Evolutionary conservation across 2,329 filamentous ascomycete species (phyloP).

Genomic region (Penicillium thymicola): DNA sequence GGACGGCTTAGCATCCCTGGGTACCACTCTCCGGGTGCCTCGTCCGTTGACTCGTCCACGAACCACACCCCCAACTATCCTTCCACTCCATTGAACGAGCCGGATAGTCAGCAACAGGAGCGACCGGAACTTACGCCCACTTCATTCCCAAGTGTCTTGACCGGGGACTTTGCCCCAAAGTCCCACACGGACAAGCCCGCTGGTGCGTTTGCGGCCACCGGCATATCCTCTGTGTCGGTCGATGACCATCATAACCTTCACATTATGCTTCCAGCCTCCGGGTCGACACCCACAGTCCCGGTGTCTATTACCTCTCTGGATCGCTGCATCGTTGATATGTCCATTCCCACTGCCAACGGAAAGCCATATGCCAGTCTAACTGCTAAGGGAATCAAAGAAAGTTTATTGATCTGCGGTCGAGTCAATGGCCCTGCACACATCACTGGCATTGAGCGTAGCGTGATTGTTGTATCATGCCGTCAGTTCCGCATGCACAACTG

Average conservation of each 20-base stretch:
- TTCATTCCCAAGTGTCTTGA: slow-evolving; percentile 28
- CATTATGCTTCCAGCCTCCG: slow-evolving; percentile 71
- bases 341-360: slow-evolving; percentile 56
- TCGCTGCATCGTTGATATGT: slow-evolving; percentile 77
- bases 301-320: slow-evolving; percentile 68
- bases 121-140: slow-evolving; percentile 37
- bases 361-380: slow-evolving; percentile 67
- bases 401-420: slow-evolving; percentile 72
- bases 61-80: slow-evolving; percentile 36
- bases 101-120: slow-evolving; percentile 32
- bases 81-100: slow-evolving; percentile 37
- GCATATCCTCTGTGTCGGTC: slow-evolving; percentile 59
- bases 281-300: slow-evolving; percentile 67
- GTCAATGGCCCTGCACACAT: slow-evolving; percentile 80
- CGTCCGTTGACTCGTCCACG: slow-evolving; percentile 42
- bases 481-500: slow-evolving; percentile 94
- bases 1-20: slow-evolving; percentile 45
- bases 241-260: slow-evolving; percentile 65
- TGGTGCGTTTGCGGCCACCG: slow-evolving; percentile 57
- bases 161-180: slow-evolving; percentile 23
- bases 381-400: slow-evolving; percentile 66
- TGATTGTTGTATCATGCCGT: slow-evolving; percentile 75
- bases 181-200: slow-evolving; percentile 18
- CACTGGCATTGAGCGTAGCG: slow-evolving; percentile 67
- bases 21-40: slow-evolving; percentile 40